Base-by-base conservation (phyloP, 768 basidiomycete genomes). In the Mycena vulgaris region DNA sequence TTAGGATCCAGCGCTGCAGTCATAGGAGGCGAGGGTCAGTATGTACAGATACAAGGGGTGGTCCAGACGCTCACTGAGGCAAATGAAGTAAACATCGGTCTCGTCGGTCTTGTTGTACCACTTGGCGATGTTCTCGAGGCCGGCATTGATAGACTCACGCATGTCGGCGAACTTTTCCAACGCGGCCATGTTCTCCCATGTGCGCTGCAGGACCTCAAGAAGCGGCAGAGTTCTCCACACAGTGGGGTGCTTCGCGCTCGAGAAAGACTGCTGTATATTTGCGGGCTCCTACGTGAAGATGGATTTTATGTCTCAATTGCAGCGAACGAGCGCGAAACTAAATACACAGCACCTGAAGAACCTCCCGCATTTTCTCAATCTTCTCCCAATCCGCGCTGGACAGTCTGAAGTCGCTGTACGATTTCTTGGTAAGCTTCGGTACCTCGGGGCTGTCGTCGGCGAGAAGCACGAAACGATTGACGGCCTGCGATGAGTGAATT, bases 341-440 rank as follows among this genome's bases (percentile, higher is more conserved):
- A 45, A 17, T 17, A 17, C 5, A 10, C 5, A 45, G 42, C 58
- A 76, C 74, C 65, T 70, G 52, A 63, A 80, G 70, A 52, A 79
- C 75, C 48, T 78, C 75, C 11, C 72, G 63, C 10, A 80, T 76
- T 5, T 77, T 67, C 7, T 56, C 69, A 5, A 80, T 39, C 30
- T 72, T 66, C 7, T 52, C 40, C 78, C 80, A 80, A 51, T 81
- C 75, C 0, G 0, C 17, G 56, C 3, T 45, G 5, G 42, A 9
- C 0, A 80, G 69, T n/a, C 66, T 66, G 57, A 75, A 80, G 58
- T 78, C 64, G 8, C 37, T 45, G 66, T 80, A 80, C 8, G 47
- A 63, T 60, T 78, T 78, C 19, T 74, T 75, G 40, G 74, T 76
- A 27, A 81, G 70, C 0, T 77, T 79, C 1, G 77, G 79, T 13